Base-by-base conservation (phyloP, 2,329 filamentous ascomycete genomes). In the Nannizzia gypsea region DNA sequence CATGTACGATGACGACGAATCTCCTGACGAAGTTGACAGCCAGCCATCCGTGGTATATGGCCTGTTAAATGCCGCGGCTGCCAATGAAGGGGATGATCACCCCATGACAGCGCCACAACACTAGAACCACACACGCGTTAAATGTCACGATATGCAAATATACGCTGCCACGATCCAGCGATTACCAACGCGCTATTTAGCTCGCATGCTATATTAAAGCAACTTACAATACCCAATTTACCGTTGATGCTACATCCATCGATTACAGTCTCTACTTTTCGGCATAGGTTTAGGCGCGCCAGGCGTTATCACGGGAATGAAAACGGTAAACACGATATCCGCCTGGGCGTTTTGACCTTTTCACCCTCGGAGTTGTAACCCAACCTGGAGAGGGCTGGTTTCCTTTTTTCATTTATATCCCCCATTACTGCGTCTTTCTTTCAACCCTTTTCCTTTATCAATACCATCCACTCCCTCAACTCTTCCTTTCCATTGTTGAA, bases 1-100 rank as follows among this genome's bases (percentile, higher is more conserved):
- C 36, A 76, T 76, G 71, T 76, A 74, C 64, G 73, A 76, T 62
- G 73, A 76, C 50, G 73, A 72, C 38, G 74, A 76, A 61, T 73
- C 76, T 65, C 62, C 74, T 57, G 73, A 75, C 48, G 73, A 74
- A 6, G 50, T 20, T 17, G 50, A 54, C 13, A 54, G 24, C 15
- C 24, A 54, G 24, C 28, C 50, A n/a, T 54, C 50, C n/a, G n/a
- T n/a, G 6, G 69, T 75, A 61, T 72, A 72, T 24, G 73, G 72
- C 60, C 67, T 76, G 59, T 70, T 75, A 72, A 69, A 74, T 64
- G 73, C 73, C 28, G 70, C 73, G 3, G 72, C 65, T 59, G 73
- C 75, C 66, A 71, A 73, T 59, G 73, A 76, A 63, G 72, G 74
- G 60, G 71, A 74, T 56, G 73, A 74, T 24, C 60, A 65, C 31